These are phyloP conservation scores for Rhizoctonia solani DNA, from an alignment of 1,284 basidiomycete genomes.

Conservation along the genomic window DNA sequence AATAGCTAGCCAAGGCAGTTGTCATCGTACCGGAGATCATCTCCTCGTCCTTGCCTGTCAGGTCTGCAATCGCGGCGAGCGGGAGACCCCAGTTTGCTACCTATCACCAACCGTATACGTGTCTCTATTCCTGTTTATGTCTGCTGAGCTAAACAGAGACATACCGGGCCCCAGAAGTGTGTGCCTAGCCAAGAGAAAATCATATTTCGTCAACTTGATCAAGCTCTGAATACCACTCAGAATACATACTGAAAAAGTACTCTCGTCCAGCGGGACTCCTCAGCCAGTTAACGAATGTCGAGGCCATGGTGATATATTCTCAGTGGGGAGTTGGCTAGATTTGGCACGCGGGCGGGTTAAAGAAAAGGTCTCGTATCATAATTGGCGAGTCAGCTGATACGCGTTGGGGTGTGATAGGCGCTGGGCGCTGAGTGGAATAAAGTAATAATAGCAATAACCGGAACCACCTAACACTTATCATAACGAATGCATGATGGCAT, in stretches of 20 bases:
- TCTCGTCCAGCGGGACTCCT: slow-evolving; percentile 86
- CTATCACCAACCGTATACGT: too few species aligned
- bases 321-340: neutral
- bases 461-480: neutral
- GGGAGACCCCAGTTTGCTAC: slow-evolving; percentile 98
- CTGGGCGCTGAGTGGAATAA: neutral
- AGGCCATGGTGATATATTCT: slow-evolving; percentile 59
- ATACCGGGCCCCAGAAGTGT: slow-evolving; percentile 93
- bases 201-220: neutral
- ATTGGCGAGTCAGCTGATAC: slow-evolving; percentile 6
- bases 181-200: slow-evolving; percentile 61
- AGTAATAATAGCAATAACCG: too few species aligned
- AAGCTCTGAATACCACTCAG: neutral
- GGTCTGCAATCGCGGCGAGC: slow-evolving; percentile 85
- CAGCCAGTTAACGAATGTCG: slow-evolving; percentile 81
- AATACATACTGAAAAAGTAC: slow-evolving; percentile 87
- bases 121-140: too few species aligned
- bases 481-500: neutral
- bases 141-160: too few species aligned
- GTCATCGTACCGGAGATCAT: slow-evolving; percentile 96
- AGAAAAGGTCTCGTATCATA: slow-evolving; percentile 22
- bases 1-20: slow-evolving; percentile 83
- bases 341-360: neutral
- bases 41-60: slow-evolving; percentile 85
- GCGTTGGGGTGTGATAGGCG: neutral